Evolutionary conservation across 345 rosid species (phyloP).

Genomic region (Gossypium anomalum): DNA sequence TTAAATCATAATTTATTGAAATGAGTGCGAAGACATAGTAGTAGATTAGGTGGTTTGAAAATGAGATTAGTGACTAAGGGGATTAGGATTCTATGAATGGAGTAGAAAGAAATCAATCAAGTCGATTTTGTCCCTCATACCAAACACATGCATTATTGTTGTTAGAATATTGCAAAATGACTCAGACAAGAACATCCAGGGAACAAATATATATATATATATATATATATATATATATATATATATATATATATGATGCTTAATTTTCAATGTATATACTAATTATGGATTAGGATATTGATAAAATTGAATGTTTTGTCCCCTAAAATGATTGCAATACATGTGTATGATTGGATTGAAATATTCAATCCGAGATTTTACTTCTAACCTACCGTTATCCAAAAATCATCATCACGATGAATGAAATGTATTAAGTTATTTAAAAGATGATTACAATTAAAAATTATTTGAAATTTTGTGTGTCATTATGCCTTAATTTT

Average conservation of each 20-base stretch:
- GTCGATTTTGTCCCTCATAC: not conserved
- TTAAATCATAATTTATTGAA: too few relatives aligned
- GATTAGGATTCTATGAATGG: not conserved
- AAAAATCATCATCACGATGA: too few relatives aligned
- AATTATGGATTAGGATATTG: not conserved
- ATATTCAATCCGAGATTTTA: not conserved
- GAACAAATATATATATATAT: not conserved
- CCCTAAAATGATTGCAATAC: not conserved
- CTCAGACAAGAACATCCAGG: not conserved
- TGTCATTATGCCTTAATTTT: too few relatives aligned
- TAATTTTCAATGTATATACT: not conserved
- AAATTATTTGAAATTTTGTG: too few relatives aligned
- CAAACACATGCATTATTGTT: not conserved
- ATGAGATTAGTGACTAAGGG: not conserved
- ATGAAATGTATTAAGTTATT: too few relatives aligned
- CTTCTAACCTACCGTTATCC: not conserved
- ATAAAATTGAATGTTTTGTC: not conserved
- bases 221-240: too few relatives aligned
- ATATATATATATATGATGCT: not conserved
- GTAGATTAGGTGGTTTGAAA: too few relatives aligned
- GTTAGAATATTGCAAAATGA: not conserved
- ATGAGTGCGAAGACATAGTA: too few relatives aligned
- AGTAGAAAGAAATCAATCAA: not conserved
- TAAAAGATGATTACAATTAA: too few relatives aligned
- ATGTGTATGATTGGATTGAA: slow-evolving; percentile 1